Base-by-base conservation (phyloP, 1,284 basidiomycete species). In the Fomitiporia mediterranea region DNA sequence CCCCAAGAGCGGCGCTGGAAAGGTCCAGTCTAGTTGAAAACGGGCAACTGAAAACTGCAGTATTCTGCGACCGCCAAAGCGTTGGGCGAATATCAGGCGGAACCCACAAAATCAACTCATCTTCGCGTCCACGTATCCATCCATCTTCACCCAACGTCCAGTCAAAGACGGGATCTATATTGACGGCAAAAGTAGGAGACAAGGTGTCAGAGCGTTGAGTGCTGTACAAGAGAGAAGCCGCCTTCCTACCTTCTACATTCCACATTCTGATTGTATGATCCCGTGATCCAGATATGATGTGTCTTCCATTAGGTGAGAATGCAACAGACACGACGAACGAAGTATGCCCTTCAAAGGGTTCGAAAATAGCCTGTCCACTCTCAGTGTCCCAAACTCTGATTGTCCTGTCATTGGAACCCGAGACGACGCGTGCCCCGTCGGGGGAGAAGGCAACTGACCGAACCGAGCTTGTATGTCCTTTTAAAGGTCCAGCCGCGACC, bases 211-310 rank as follows among this genome's bases (percentile, higher is more conserved):
- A n/a, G n/a, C n/a, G n/a, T n/a, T n/a, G n/a, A n/a, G n/a, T 46
- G 44, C 7, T 28, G 13, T 15, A 11, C 44, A 25, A 46, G 6
- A n/a, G 8, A 11, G 25, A 7, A n/a, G 27, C 27, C 15, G n/a
- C 6, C 25, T 17, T 46, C 8, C 11, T 15, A 25, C 11, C 17
- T n/a, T 46, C 25, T 15, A 30, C 68, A 59, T 74, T 70, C 97
- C 97, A 99, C 74, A 99, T 96, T 56, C 97, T 86, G 72, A 99
- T 98, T n/a, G 97, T 99, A 76, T 99, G 95, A 74, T 99, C 97
- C 68, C 99, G 96, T 19, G 91, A 94, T 47, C 86, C 84, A n/a
- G 94, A 98, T 64, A 99, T 46, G 21, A 61, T 37, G 7, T 25
- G 39, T 21, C 6, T n/a, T 6, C 60, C 60, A 44, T 60, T 42